Conservation (phyloP, 2,329 filamentous ascomycete species). For the Nothophoma quercina region DNA sequence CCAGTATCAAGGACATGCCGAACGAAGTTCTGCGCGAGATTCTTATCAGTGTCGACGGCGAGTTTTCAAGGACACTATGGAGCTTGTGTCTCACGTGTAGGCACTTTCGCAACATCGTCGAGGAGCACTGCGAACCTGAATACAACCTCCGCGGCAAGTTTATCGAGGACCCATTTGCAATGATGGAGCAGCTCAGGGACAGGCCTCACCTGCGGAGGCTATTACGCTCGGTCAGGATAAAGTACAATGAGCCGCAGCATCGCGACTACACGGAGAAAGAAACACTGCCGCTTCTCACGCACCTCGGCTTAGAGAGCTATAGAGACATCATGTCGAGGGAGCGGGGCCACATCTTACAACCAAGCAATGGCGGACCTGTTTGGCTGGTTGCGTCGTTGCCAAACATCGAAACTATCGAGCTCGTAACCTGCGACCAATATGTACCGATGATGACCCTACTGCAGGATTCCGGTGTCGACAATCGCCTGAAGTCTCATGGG, state of each 20-base stretch:
- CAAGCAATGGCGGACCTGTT: neutral
- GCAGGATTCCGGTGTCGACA: too few relatives aligned
- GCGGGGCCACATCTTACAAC: too few relatives aligned
- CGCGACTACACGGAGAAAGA: neutral
- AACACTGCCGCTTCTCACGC: neutral
- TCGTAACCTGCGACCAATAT: neutral
- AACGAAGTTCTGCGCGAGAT: slow-evolving; percentile 8
- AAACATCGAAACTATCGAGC: neutral
- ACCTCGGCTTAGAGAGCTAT: neutral
- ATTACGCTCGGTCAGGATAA: neutral
- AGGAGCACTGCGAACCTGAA: slow-evolving; percentile 5
- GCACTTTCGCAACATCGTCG: neutral
- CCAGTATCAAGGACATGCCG: neutral
- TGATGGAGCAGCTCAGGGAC: neutral
- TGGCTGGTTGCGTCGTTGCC: neutral
- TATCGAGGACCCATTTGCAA: neutral
- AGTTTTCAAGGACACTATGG: neutral
- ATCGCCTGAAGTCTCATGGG: too few relatives aligned
- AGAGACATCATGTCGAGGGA: neutral
- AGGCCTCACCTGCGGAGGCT: neutral
- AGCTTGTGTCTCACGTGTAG: slow-evolving; percentile 5
- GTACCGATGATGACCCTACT: too few relatives aligned
- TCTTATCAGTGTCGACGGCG: neutral
- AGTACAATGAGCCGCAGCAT: neutral
- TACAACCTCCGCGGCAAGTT: neutral